Base-by-base conservation (phyloP, 1,284 basidiomycete species). In the Fomitopsis betulina region DNA sequence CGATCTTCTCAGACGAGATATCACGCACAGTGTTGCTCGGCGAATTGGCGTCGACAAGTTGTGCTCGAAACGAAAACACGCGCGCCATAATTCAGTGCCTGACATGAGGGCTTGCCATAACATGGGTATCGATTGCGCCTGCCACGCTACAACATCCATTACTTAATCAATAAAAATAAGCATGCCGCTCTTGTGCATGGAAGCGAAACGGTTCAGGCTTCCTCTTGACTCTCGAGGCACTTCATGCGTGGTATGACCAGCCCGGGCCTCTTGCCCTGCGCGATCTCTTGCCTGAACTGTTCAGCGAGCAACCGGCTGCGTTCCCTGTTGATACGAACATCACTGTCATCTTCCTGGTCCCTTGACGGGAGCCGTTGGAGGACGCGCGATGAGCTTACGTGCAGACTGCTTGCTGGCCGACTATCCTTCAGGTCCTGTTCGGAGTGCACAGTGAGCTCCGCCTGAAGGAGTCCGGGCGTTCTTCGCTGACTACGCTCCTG, bases 191-290 rank as follows among this genome's bases (percentile, higher is more conserved):
- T 17, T 33, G 27, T 35, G 8, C 49, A 13, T 37, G 25, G 49
- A 15, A 10, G 13, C 53, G 53, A 25, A 55, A 58, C 43, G 55
- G 52, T 10, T 56, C 58, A 38, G 43, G 17, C 58, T 40, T 57
- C 63, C 39, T 65, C 66, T 53, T 70, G 69, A 52, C 69, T 70
- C 35, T 68, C 64, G 7, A 69, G 58, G 43, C 68, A 69, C 17
- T 55, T 37, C 54, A 70, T 57, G 0, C 63, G 56, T 1, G 69
- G 69, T 13, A 70, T 60, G 33, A 68, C 66, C 21, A 60, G 35
- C 12, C 64, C 66, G 10, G 68, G 66, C 25, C 65, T 58, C 19
- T 55, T 27, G 10, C 68, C 67, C 30, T 54, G 57, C 39, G 62
- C 66, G 15, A 67, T 39, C 49, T 62, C 54, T 33, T 42, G 53